phyloP scores from a whole-genome alignment of 768 basidiomycete genomes.

The Tylopilus plumbeoviolaceoides region DNA sequence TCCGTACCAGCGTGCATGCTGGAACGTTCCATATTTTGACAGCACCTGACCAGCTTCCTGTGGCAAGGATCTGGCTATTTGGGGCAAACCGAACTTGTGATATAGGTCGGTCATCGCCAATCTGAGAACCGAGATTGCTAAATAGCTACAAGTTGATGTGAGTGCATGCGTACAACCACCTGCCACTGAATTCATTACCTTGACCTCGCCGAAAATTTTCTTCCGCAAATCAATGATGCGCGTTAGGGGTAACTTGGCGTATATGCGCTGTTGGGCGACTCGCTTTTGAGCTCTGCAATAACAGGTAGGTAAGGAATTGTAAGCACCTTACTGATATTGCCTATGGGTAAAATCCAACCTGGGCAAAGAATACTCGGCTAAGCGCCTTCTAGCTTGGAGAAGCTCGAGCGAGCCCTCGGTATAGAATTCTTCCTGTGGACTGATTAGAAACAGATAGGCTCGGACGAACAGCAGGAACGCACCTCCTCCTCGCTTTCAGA shows the following conservation, averaged over 20 bases:
- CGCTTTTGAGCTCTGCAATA: conserved; percentile 90
- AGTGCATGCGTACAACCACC: background rate
- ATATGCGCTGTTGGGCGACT: conserved; percentile 87
- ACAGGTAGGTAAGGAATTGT: conserved; percentile 43
- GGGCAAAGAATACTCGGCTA: conserved; percentile 93
- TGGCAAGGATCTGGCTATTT: conserved; percentile 81
- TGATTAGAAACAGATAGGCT: conserved; percentile 1
- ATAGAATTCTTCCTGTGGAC: conserved; percentile 85
- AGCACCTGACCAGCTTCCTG: conserved; percentile 94
- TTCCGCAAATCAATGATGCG: conserved; percentile 92
- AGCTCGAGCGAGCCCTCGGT: conserved; percentile 87
- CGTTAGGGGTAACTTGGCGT: conserved; percentile 81
- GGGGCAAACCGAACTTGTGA: conserved; percentile 94
- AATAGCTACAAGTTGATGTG: conserved; percentile 56
- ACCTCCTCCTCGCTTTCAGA: conserved; percentile 78
- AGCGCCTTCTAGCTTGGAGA: conserved; percentile 74
- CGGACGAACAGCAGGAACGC: conserved; percentile 14
- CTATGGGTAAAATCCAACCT: conserved; percentile 77
- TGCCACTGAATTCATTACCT: conserved; percentile 51
- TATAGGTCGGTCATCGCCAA: conserved; percentile 94
- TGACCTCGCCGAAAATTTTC: conserved; percentile 83
- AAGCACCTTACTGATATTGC: conserved; percentile 70
- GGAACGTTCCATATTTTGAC: conserved; percentile 97
- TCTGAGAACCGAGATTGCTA: conserved; percentile 92
- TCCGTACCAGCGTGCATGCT: conserved; percentile 72